A percentile compares a stretch with the other conserved stretches of the same genome.
Conservation (phyloP, 306 rosid genomes). For the Hippophae rhamnoides region DNA sequence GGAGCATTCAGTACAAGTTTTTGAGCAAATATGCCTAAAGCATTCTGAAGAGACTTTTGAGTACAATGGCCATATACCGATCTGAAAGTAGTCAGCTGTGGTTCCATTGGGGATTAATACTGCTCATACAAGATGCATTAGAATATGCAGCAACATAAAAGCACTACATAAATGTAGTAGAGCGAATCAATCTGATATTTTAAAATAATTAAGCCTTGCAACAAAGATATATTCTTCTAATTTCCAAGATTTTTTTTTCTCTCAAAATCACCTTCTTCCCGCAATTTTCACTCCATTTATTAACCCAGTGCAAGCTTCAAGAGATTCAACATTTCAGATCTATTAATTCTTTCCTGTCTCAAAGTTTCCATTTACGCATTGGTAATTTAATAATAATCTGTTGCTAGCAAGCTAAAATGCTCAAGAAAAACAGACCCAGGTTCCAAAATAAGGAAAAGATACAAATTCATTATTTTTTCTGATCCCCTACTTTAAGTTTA, state of each 20-base stretch:
- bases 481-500: not conserved
- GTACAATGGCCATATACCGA: too few relatives aligned
- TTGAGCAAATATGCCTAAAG: not conserved
- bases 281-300: too few relatives aligned
- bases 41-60: too few relatives aligned
- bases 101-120: not conserved
- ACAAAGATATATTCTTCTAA: not conserved
- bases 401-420: not conserved
- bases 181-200: not conserved
- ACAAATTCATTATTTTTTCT: not conserved
- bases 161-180: not conserved
- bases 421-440: constrained; percentile 1
- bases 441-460: not conserved
- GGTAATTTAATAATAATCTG: too few relatives aligned
- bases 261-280: not conserved
- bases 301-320: too few relatives aligned
- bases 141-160: not conserved
- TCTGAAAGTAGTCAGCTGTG: not conserved
- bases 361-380: too few relatives aligned
- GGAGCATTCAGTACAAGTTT: not conserved
- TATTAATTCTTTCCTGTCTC: too few relatives aligned
- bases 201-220: not conserved
- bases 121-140: not conserved
- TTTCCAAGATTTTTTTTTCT: not conserved
- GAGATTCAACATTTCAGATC: too few relatives aligned